These are phyloP conservation scores for Colletotrichum somersetense DNA, from an alignment of 2,329 filamentous ascomycete species.

Conservation along the genomic window DNA sequence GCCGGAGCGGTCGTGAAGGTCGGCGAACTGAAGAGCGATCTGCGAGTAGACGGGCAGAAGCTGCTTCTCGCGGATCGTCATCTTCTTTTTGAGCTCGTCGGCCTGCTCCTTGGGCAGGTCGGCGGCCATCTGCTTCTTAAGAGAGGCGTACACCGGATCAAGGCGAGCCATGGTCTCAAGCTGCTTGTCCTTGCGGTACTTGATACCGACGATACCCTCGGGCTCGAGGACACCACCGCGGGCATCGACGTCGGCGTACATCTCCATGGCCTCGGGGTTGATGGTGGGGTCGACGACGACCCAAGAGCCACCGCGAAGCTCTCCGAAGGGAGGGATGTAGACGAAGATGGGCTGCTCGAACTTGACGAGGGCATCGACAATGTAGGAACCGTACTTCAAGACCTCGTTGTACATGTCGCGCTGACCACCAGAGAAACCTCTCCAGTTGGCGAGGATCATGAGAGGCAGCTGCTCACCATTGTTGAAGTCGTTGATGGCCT, in stretches of 20 bases:
- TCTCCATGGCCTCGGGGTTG: conserved; percentile 97
- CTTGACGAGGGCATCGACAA: conserved; percentile 97
- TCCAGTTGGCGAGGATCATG: conserved; percentile 99
- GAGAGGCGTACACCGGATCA: conserved; percentile 83
- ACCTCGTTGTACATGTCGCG: conserved; percentile 99
- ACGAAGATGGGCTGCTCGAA: conserved; percentile 99
- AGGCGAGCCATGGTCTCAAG: conserved; percentile 97
- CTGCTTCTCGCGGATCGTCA: conserved; percentile 86
- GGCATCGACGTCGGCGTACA: conserved; percentile 96
- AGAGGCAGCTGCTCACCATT: conserved; percentile 96
- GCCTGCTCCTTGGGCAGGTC: conserved; percentile 79
- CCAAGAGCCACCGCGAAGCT: conserved; percentile 99
- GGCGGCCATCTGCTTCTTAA: conserved; percentile 82
- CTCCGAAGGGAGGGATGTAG: conserved; percentile 96
- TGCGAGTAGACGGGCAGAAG: conserved; percentile 94
- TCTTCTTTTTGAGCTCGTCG: conserved; percentile 83
- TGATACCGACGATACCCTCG: conserved; percentile 98
- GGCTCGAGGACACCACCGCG: conserved; percentile 98
- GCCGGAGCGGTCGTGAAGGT: conserved; percentile 95
- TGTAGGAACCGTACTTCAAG: conserved; percentile 99
- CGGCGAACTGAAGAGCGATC: conserved; percentile 96
- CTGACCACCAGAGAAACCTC: conserved; percentile 99
- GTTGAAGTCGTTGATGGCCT: conserved; percentile 99
- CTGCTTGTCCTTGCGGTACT: conserved; percentile 97
- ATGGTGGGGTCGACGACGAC: conserved; percentile 99